Evolutionary conservation across 2,329 filamentous ascomycete genomes (phyloP), one percentile per base, ranked within the genome.

Genomic region (Apiospora rasikravindrae): DNA sequence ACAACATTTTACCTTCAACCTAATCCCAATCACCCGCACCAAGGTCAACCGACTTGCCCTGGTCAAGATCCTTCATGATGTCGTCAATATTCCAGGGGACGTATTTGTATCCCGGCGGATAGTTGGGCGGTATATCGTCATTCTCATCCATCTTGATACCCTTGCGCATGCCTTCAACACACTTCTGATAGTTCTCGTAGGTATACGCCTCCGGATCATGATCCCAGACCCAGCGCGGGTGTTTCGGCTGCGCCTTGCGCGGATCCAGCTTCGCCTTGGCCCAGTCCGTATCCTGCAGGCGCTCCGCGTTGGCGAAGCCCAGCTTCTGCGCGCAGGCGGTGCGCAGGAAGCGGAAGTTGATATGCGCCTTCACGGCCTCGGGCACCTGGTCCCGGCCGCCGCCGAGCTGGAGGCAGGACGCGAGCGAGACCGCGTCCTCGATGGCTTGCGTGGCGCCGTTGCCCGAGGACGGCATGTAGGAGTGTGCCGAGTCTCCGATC

Each of bases 281-380:
- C 75, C 72, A 67, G 74, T 76, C 67, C 73, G 74, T 86, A 76
- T 85, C 86, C 77, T 88, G 86, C 86, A 86, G 88, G 77, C 84
- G 84, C 74, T 87, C 84, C 24, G 67, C 40, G 29, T 51, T 37
- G 69, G 67, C 80, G 71, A 85, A 83, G 8, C 85, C 86, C 26
- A 83, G 86, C 74, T 85, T 84, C 79, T 87, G 85, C 22, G 86
- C 83, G 40, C 81, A 80, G 72, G 83, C 82, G 29, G 87, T 85
- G 29, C 86, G 82, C 45, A 72, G 29, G 45, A 69, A 69, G 68
- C 79, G 75, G 24, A 80, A 72, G 61, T 78, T 73, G 67, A 79
- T 76, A 72, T 81, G 77, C 19, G 79, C 74, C 33, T 77, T 77
- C 26, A 77, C 76, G 14, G 77, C 78, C 10, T 78, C 70, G 10